A percentile compares a stretch with the other conserved stretches of the same genome.
Conservation (phyloP, 2,329 filamentous ascomycete genomes). For the Parasarocladium wereldwijsianum region DNA sequence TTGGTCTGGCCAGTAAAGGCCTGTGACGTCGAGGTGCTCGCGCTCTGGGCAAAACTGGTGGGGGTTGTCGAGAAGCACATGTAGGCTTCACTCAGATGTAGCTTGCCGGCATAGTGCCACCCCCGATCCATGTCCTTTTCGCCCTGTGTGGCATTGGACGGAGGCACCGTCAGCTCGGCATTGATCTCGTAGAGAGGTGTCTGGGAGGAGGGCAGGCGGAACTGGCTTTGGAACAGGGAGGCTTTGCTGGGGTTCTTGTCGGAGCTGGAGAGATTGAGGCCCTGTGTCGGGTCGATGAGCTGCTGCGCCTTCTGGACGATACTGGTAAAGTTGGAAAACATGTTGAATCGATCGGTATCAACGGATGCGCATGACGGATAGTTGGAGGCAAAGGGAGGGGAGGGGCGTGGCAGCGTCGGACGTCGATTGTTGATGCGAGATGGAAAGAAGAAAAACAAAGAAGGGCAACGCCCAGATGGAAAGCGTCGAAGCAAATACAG, state of each 20-base stretch:
- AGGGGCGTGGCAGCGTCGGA: too few species aligned
- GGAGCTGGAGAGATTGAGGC: conserved; percentile 55
- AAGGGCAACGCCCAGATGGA: too few species aligned
- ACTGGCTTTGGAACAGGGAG: conserved; percentile 87
- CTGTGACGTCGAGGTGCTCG: conserved; percentile 65
- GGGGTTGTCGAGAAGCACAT: conserved; percentile 94
- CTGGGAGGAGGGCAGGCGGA: conserved; percentile 84
- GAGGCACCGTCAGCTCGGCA: conserved; percentile 81
- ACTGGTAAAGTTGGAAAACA: conserved; percentile 52
- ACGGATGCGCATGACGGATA: conserved; percentile 23
- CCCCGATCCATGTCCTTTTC: conserved; percentile 59
- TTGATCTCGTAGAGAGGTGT: conserved; percentile 92
- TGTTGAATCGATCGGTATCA: conserved; percentile 28
- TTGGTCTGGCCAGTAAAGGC: conserved; percentile 87
- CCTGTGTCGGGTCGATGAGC: conserved; percentile 79
- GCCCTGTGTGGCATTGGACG: conserved; percentile 52
- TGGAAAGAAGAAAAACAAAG: conserved; percentile 6
- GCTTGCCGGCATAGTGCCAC: conserved; percentile 80
- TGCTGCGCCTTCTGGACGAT: conserved; percentile 94
- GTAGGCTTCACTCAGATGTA: conserved; percentile 88
- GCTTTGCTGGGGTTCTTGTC: conserved; percentile 82
- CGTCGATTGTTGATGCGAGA: conserved; percentile 7
- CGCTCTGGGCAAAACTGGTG: conserved; percentile 69
- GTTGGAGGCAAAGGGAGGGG: conserved; percentile 5
- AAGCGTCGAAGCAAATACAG: too few species aligned